Percentiles rank a stretch among this genome's conserved stretches.
Conservation (phyloP, 73 alveolate genomes). For the Tetrahymena thermophila region DNA sequence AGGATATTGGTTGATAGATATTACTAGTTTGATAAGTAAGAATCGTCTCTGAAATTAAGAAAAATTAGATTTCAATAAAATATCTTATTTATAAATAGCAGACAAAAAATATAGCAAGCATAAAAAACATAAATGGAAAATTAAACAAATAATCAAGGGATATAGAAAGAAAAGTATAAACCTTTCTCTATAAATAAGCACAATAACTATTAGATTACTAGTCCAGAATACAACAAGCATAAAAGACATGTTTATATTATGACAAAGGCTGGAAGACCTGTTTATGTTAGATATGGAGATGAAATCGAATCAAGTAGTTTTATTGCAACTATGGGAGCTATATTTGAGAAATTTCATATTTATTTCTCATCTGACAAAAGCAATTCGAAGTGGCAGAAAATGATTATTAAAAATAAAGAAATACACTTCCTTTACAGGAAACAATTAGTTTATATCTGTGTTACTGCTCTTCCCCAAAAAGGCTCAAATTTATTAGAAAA, state of each 20-base stretch:
- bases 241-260: conserved; percentile 66
- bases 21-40: background rate
- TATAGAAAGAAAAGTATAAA: background rate
- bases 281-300: conserved; percentile 74
- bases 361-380: conserved; percentile 53
- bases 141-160: background rate
- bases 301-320: conserved; percentile 59
- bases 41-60: background rate
- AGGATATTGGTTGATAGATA: background rate
- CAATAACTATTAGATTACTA: background rate
- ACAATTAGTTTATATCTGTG: conserved; percentile 29
- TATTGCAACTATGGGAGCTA: conserved; percentile 72
- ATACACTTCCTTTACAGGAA: conserved; percentile 58
- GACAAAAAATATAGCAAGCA: background rate
- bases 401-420: conserved; percentile 50
- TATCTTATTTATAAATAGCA: background rate
- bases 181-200: background rate
- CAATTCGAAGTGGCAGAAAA: conserved; percentile 44
- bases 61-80: background rate
- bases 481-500: background rate
- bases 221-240: conserved; percentile 26
- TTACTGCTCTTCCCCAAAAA: background rate
- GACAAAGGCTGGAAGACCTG: conserved; percentile 78
- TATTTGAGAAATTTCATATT: conserved; percentile 57
- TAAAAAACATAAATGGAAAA: background rate